Conservation (phyloP, 2,329 filamentous ascomycete species). For the Elsinoe arachidis region DNA sequence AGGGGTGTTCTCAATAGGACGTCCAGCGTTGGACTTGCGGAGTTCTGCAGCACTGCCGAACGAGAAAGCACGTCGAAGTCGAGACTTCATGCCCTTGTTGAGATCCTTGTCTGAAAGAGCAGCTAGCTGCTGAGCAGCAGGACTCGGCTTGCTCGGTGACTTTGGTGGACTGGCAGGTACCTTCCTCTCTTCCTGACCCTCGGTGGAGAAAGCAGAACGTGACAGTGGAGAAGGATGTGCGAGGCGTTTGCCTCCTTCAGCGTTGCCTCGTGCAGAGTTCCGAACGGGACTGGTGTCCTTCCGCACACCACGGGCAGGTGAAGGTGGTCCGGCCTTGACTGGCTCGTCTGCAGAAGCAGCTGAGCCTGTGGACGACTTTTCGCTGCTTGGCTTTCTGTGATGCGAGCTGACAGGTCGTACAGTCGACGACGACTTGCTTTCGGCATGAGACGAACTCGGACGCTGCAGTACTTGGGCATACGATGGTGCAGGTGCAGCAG, state of each 20-base stretch:
- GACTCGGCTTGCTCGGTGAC: conserved; percentile 42
- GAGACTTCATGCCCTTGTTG: conserved; percentile 73
- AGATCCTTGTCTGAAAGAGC: conserved; percentile 77
- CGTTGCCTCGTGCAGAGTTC: conserved; percentile 28
- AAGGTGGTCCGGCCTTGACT: conserved; percentile 15
- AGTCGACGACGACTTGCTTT: conserved; percentile 26
- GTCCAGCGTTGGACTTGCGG: conserved; percentile 51
- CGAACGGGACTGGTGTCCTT: conserved; percentile 18
- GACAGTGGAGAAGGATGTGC: conserved; percentile 41
- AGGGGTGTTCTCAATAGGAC: conserved; percentile 38
- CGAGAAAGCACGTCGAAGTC: conserved; percentile 84
- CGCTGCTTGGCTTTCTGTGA: conserved; percentile 24
- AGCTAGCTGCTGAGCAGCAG: conserved; percentile 74
- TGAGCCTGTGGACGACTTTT: conserved; percentile 14
- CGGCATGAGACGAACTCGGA: conserved; percentile 18
- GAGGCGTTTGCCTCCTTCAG: conserved; percentile 34
- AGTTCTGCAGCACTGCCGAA: conserved; percentile 94
- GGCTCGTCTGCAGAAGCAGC: conserved; percentile 12
- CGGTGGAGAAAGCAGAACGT: conserved; percentile 20
- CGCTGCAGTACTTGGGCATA: conserved; percentile 20
- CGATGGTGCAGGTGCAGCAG: conserved; percentile 20
- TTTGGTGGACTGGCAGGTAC: conserved; percentile 16
- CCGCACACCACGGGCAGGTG: conserved; percentile 6
- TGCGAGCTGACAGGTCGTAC: conserved; percentile 27
- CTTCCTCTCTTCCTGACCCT: conserved; percentile 12